phyloP scores from a whole-genome alignment of 805 yeast genomes.

The Debaryomyces castellii region DNA sequence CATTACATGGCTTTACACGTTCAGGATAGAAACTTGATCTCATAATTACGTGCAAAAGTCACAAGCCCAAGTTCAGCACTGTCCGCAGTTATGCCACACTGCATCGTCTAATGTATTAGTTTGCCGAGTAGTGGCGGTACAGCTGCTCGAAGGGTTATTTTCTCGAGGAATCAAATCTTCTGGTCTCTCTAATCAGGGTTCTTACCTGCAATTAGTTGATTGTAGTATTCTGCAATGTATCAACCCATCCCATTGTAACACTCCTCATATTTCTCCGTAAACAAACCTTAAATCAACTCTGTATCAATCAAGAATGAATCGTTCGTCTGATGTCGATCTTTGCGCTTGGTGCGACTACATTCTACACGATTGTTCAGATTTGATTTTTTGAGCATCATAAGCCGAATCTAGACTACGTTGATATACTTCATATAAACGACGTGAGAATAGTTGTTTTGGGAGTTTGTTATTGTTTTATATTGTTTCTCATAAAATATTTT shows the following conservation, averaged over 20 bases:
- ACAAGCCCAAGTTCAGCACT: too few species aligned
- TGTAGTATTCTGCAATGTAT: too few species aligned
- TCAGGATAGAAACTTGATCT: too few species aligned
- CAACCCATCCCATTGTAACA: not conserved
- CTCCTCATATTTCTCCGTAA: not conserved
- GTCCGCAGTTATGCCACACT: too few species aligned
- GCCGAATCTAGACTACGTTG: not conserved
- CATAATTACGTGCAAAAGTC: too few species aligned
- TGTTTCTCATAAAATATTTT: not conserved
- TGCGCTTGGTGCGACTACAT: not conserved
- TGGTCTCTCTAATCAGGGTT: too few species aligned
- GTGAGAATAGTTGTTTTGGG: not conserved
- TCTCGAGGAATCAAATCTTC: too few species aligned
- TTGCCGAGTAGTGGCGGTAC: too few species aligned
- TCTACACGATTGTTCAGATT: not conserved
- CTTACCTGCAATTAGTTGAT: too few species aligned
- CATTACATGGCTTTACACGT: too few species aligned
- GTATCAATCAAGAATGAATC: not conserved
- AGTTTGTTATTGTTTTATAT: not conserved
- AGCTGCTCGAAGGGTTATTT: too few species aligned
- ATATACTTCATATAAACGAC: not conserved
- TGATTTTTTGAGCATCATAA: not conserved
- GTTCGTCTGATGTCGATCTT: not conserved
- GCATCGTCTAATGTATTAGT: too few species aligned
- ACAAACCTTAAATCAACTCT: not conserved